phyloP scores from a whole-genome alignment of 768 basidiomycete species.

The Chlorophyllum brunneum region DNA sequence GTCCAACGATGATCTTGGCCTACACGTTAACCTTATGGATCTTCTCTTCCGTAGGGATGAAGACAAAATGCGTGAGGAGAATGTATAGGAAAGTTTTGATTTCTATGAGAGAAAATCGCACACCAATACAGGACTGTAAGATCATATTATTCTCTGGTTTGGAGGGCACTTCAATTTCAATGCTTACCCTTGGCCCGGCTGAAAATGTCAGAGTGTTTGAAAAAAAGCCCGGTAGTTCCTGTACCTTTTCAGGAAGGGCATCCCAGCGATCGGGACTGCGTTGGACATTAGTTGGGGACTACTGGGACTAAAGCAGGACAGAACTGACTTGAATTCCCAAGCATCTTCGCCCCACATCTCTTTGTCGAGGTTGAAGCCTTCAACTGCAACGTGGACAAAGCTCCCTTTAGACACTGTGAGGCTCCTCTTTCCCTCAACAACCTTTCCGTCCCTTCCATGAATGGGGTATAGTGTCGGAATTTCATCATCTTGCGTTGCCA shows the following conservation, averaged over 20 bases:
- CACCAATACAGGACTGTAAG: slow-evolving; percentile 73
- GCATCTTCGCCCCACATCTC: slow-evolving; percentile 78
- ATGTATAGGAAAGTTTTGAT: slow-evolving; percentile 75
- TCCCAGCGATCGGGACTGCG: slow-evolving; percentile 80
- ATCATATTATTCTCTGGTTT: neutral
- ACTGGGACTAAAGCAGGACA: neutral
- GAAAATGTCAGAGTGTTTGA: slow-evolving; percentile 74
- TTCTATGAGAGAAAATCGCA: slow-evolving; percentile 81
- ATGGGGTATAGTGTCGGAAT: slow-evolving; percentile 69
- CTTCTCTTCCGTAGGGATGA: slow-evolving; percentile 46
- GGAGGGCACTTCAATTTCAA: neutral
- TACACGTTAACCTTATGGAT: slow-evolving; percentile 63
- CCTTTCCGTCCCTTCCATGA: slow-evolving; percentile 42
- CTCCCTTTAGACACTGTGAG: slow-evolving; percentile 63
- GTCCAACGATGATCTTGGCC: slow-evolving; percentile 19
- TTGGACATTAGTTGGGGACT: neutral
- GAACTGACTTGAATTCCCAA: slow-evolving; percentile 72
- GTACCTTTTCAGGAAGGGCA: slow-evolving; percentile 63
- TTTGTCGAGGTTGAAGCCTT: slow-evolving; percentile 77
- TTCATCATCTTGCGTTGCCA: slow-evolving; percentile 73
- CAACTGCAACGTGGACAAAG: slow-evolving; percentile 74
- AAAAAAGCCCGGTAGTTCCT: slow-evolving; percentile 67
- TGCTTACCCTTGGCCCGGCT: slow-evolving; percentile 72
- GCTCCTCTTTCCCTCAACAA: slow-evolving; percentile 34
- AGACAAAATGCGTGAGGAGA: slow-evolving; percentile 64